Evolutionary conservation across 2,329 filamentous ascomycete species (phyloP).

Genomic region (Paecilomyces fulvus): DNA sequence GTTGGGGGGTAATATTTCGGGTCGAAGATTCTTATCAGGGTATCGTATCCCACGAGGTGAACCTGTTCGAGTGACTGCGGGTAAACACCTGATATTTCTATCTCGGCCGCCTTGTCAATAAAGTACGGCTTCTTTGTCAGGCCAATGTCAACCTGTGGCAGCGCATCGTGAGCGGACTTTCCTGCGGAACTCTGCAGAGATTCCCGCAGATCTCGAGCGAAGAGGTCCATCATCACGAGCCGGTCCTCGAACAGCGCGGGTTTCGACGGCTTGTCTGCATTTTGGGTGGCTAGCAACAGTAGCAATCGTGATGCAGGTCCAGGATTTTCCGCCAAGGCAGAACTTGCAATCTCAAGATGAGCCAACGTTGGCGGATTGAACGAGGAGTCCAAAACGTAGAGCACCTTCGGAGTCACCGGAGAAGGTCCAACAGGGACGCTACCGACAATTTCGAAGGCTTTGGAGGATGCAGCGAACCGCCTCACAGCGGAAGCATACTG

Average conservation of each 20-base stretch:
- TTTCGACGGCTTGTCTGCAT: slow-evolving; percentile 54
- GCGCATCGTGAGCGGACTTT: slow-evolving; percentile 4
- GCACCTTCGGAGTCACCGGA: slow-evolving; percentile 19
- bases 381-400: slow-evolving; percentile 58
- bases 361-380: slow-evolving; percentile 58
- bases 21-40: slow-evolving; percentile 40
- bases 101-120: slow-evolving; percentile 38
- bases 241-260: slow-evolving; percentile 41
- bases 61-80: slow-evolving; percentile 32
- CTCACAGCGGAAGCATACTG: slow-evolving; percentile 35
- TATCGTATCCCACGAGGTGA: slow-evolving; percentile 43
- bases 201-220: slow-evolving; percentile 35
- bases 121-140: slow-evolving; percentile 43
- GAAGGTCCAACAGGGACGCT: slow-evolving; percentile 14
- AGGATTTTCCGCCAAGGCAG: slow-evolving; percentile 39
- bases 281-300: slow-evolving; percentile 54
- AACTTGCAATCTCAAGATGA: slow-evolving; percentile 48
- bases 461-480: slow-evolving; percentile 33
- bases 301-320: slow-evolving; percentile 37
- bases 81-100: slow-evolving; percentile 31
- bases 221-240: slow-evolving; percentile 41
- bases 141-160: slow-evolving; percentile 37
- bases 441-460: slow-evolving; percentile 24
- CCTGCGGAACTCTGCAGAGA: slow-evolving; percentile 13
- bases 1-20: slow-evolving; percentile 41